Percentiles rank a stretch among this genome's conserved stretches.
phyloP scores from a whole-genome alignment of 129 eudicot species.

The Saposhnikovia divaricata region DNA sequence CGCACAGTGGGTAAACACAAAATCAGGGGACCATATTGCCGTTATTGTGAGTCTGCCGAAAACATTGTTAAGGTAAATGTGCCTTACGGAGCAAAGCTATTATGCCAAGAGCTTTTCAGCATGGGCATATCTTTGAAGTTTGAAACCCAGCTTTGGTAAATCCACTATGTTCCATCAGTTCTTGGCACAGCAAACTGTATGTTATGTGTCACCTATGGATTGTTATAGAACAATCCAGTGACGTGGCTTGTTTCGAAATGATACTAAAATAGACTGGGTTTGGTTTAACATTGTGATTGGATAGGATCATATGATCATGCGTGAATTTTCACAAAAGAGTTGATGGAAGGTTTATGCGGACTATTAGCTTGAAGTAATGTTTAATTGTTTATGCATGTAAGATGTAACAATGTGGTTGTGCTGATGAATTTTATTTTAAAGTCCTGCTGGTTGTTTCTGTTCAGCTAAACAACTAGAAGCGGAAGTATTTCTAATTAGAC shows the following conservation, averaged over 20 bases:
- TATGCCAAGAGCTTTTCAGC: constrained; percentile 86
- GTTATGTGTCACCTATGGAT: background rate
- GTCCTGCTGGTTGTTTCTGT: no score
- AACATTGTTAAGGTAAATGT: constrained; percentile 61
- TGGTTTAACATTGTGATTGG: no score
- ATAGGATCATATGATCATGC: no score
- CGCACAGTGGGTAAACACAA: constrained; percentile 66
- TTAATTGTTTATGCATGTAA: no score
- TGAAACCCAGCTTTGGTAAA: constrained; percentile 57
- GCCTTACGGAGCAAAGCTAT: constrained; percentile 84
- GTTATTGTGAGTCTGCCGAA: constrained; percentile 71
- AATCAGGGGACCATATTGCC: constrained; percentile 78
- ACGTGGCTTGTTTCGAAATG: background rate
- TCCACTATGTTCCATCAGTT: background rate
- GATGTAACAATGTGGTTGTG: no score
- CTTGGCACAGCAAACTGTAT: background rate
- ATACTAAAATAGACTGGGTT: background rate
- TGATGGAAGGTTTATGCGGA: no score
- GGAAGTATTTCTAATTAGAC: no score
- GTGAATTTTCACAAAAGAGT: no score
- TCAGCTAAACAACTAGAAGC: no score
- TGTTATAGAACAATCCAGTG: background rate
- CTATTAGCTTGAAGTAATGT: no score
- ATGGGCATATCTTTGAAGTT: constrained; percentile 81
- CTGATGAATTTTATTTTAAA: no score